phyloP scores from a whole-genome alignment of 169 alveolate genomes.

The Theileria annulata region DNA sequence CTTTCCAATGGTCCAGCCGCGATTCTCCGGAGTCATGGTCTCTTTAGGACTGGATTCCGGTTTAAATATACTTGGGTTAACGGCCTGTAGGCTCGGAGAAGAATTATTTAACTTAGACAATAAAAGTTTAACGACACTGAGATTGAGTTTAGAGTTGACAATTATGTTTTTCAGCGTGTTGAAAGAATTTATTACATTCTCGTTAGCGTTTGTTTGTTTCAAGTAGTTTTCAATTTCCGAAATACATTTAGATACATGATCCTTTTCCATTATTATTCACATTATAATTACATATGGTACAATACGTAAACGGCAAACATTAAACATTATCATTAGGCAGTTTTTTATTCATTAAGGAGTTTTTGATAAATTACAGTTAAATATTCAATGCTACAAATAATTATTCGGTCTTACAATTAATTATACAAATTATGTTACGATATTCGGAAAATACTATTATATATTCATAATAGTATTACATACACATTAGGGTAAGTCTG shows the following conservation, averaged over 20 bases:
- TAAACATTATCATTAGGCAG: background rate
- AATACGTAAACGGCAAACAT: background rate
- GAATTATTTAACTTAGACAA: background rate
- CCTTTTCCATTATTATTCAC: slow-evolving; percentile 9
- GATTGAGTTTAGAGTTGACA: background rate
- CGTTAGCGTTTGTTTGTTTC: slow-evolving; percentile 9
- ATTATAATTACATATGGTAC: slow-evolving; percentile 3
- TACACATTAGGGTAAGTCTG: background rate
- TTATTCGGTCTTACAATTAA: background rate
- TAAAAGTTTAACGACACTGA: background rate
- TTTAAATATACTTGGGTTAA: background rate
- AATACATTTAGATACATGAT: background rate
- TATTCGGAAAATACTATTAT: background rate
- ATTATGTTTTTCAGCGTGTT: background rate
- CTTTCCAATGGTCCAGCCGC: slow-evolving; percentile 49
- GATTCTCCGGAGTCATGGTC: background rate
- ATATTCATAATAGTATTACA: background rate
- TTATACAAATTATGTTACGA: too few species aligned
- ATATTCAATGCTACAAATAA: background rate
- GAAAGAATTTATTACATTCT: slow-evolving; percentile 1
- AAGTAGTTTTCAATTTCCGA: slow-evolving; percentile 15
- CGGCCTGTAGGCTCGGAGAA: background rate
- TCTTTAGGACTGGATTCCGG: background rate
- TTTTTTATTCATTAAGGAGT: background rate
- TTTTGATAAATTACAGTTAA: too few species aligned